phyloP scores from a whole-genome alignment of 306 rosid genomes.

The Fragaria nilgerrensis region DNA sequence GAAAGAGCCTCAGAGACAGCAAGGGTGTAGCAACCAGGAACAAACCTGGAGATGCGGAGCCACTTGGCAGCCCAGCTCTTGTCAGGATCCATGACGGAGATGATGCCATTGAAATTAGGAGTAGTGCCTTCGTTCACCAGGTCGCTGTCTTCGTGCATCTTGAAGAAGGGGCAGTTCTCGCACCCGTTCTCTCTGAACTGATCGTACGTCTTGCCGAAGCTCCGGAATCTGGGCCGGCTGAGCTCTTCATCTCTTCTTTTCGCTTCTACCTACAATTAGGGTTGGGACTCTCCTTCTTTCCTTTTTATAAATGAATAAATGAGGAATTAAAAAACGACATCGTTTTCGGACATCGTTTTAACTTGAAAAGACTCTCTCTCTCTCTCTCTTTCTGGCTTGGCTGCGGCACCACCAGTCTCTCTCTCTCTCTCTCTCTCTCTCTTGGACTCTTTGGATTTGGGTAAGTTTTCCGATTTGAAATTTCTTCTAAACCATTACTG shows the following conservation, averaged over 20 bases:
- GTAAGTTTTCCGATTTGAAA: neutral
- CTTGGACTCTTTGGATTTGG: neutral
- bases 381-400: neutral
- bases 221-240: slow-evolving; percentile 83
- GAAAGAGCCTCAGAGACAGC: slow-evolving; percentile 97
- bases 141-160: slow-evolving; percentile 89
- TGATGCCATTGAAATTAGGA: slow-evolving; percentile 90
- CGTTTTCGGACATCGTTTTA: too few relatives aligned
- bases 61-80: slow-evolving; percentile 96
- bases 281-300: too few relatives aligned
- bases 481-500: too few relatives aligned
- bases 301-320: too few relatives aligned
- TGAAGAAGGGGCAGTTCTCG: slow-evolving; percentile 90
- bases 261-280: too few relatives aligned
- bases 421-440: too few relatives aligned
- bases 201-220: slow-evolving; percentile 94
- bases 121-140: slow-evolving; percentile 88
- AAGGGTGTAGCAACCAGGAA: slow-evolving; percentile 89
- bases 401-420: neutral
- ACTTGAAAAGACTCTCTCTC: too few relatives aligned
- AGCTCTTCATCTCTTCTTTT: slow-evolving; percentile 46
- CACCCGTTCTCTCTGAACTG: slow-evolving; percentile 96
- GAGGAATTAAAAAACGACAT: neutral
- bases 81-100: slow-evolving; percentile 88
- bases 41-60: slow-evolving; percentile 82